These are phyloP conservation scores for Ochetophila trinervis DNA, from an alignment of 306 rosid species.

Conservation along the genomic window DNA sequence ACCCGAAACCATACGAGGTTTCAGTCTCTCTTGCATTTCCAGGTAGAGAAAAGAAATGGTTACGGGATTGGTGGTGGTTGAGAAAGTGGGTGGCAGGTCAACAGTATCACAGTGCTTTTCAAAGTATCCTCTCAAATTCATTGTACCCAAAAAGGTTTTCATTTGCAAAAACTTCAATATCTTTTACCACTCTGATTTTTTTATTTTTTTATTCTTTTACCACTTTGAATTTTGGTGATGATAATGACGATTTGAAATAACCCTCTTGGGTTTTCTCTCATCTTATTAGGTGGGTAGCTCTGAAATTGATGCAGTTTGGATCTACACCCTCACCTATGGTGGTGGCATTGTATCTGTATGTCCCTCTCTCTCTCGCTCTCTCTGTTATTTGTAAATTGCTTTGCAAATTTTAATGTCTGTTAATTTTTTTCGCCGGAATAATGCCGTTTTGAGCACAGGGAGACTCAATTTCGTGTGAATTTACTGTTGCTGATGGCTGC, in stretches of 20 bases:
- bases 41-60: conserved; percentile 30
- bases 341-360: conserved; percentile 94
- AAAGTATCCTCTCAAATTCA: conserved; percentile 83
- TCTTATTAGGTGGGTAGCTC: conserved; percentile 73
- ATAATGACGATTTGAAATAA: conserved; percentile 17
- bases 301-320: conserved; percentile 74
- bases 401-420: background rate
- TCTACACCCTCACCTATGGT: conserved; percentile 77
- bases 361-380: background rate
- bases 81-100: conserved; percentile 73
- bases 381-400: background rate
- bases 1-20: conserved; percentile 4
- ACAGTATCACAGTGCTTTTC: conserved; percentile 64
- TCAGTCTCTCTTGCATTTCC: background rate
- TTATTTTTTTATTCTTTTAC: background rate
- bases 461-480: conserved; percentile 60
- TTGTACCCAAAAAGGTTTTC: conserved; percentile 71
- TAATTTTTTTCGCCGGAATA: background rate
- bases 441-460: conserved; percentile 47
- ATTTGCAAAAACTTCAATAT: no score
- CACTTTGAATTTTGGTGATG: conserved; percentile 1
- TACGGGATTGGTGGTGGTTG: conserved; percentile 54
- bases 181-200: background rate
- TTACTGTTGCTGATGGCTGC: conserved; percentile 56
- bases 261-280: conserved; percentile 5